Conservation (phyloP, 176 grass and related monocot species). For the Alopecurus myosuroides region DNA sequence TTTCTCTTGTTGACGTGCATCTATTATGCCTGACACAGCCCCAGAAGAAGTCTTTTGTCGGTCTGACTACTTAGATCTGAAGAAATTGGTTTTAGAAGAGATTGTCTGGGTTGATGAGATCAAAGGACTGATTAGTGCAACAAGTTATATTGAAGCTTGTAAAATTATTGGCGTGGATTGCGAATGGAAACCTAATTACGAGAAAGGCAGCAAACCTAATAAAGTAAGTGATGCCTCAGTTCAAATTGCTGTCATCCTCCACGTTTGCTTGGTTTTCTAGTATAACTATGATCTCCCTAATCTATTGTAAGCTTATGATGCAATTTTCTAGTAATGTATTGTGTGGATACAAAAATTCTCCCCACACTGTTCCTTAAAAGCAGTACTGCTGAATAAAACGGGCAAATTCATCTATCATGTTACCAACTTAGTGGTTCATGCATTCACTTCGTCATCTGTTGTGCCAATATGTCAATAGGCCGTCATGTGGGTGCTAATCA, state of each 20-base stretch:
- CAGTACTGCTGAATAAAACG: neutral
- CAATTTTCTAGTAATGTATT: neutral
- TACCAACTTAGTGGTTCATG: neutral
- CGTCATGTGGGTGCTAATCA: constrained; percentile 5
- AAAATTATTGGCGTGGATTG: constrained; percentile 92
- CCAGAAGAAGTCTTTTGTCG: constrained; percentile 48
- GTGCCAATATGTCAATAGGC: neutral
- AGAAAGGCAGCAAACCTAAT: constrained; percentile 78
- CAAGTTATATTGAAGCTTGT: constrained; percentile 71
- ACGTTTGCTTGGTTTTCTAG: constrained; percentile 8
- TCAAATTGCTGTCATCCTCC: neutral
- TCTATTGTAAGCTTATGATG: constrained; percentile 2
- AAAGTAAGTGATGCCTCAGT: constrained; percentile 48
- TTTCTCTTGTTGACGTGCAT: constrained; percentile 17
- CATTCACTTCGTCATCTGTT: neutral
- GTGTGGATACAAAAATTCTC: constrained; percentile 4
- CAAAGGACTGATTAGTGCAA: constrained; percentile 55
- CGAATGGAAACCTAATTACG: constrained; percentile 93
- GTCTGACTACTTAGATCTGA: constrained; percentile 70
- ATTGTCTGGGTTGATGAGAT: constrained; percentile 92
- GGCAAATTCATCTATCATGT: neutral
- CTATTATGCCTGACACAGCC: constrained; percentile 30
- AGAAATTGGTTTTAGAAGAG: constrained; percentile 67
- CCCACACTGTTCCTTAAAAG: neutral
- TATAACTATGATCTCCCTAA: neutral